phyloP scores from a whole-genome alignment of 805 yeast genomes.

The Myxozyma sirexii region DNA sequence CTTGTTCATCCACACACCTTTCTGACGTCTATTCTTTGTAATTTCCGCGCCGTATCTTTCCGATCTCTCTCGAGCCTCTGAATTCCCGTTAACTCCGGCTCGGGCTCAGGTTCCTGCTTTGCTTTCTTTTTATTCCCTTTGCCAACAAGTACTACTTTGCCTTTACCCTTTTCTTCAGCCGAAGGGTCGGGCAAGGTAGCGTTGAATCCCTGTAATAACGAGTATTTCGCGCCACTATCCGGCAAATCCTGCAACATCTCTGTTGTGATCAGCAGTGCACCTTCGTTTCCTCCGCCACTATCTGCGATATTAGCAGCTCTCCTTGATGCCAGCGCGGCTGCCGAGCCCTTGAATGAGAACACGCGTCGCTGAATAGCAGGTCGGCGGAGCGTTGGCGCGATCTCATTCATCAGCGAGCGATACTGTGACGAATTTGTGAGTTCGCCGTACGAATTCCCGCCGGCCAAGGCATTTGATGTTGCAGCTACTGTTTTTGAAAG shows the following conservation, averaged over 20 bases:
- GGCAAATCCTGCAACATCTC: slow-evolving; percentile 63
- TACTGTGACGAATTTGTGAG: slow-evolving; percentile 46
- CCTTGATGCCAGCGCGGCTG: slow-evolving; percentile 1
- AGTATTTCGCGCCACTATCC: slow-evolving; percentile 43
- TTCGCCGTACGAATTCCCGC: slow-evolving; percentile 39
- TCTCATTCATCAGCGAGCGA: slow-evolving; percentile 52
- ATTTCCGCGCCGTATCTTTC: slow-evolving; percentile 17
- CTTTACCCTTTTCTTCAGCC: background rate
- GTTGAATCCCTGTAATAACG: slow-evolving; percentile 70
- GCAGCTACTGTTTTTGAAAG: slow-evolving; percentile 46
- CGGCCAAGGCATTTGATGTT: slow-evolving; percentile 44
- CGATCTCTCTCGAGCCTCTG: slow-evolving; percentile 20
- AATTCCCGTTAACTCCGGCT: slow-evolving; percentile 26
- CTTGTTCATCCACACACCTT: slow-evolving; percentile 12
- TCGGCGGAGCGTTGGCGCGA: slow-evolving; percentile 42
- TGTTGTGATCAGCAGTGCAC: slow-evolving; percentile 50
- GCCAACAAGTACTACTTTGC: background rate
- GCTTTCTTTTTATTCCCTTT: slow-evolving; percentile 8
- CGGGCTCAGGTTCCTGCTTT: slow-evolving; percentile 13
- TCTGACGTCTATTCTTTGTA: slow-evolving; percentile 26
- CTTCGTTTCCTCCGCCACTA: background rate
- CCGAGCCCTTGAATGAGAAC: slow-evolving; percentile 38
- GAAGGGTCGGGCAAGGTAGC: slow-evolving; percentile 46
- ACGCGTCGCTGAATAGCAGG: slow-evolving; percentile 47
- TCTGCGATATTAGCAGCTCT: background rate